A percentile compares a stretch with the other conserved stretches of the same genome.
phyloP scores from a whole-genome alignment of 192 early-diverging fungal species.

The Piromyces sp. region DNA sequence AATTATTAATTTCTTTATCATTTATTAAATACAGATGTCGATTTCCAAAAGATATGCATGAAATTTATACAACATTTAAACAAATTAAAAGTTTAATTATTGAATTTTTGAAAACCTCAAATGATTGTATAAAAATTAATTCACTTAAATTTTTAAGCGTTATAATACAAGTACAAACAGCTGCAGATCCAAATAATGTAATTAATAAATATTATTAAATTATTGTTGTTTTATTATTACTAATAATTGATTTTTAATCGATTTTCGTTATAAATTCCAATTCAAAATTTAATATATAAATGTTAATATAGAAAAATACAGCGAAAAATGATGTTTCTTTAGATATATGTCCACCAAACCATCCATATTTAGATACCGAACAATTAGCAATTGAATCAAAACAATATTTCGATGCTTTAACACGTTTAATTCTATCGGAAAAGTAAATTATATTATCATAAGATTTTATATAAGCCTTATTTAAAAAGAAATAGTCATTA shows the following conservation, averaged over 20 bases:
- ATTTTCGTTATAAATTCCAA: too few relatives aligned
- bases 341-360: neutral
- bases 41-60: neutral
- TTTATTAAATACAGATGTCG: neutral
- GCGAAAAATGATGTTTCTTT: neutral
- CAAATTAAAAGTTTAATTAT: neutral
- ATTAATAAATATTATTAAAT: too few relatives aligned
- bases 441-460: too few relatives aligned
- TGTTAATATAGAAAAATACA: neutral
- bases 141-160: neutral
- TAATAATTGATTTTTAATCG: too few relatives aligned
- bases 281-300: too few relatives aligned
- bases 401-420: neutral
- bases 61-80: neutral
- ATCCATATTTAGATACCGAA: neutral
- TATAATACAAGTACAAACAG: neutral
- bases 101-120: neutral
- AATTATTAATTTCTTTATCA: too few relatives aligned
- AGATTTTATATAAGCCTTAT: too few relatives aligned
- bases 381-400: neutral
- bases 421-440: neutral
- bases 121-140: neutral
- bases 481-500: too few relatives aligned
- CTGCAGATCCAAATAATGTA: neutral
- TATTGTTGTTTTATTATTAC: too few relatives aligned